These are phyloP conservation scores for Amylocarpus encephaloides DNA, from an alignment of 2,329 filamentous ascomycete genomes.

Conservation along the genomic window DNA sequence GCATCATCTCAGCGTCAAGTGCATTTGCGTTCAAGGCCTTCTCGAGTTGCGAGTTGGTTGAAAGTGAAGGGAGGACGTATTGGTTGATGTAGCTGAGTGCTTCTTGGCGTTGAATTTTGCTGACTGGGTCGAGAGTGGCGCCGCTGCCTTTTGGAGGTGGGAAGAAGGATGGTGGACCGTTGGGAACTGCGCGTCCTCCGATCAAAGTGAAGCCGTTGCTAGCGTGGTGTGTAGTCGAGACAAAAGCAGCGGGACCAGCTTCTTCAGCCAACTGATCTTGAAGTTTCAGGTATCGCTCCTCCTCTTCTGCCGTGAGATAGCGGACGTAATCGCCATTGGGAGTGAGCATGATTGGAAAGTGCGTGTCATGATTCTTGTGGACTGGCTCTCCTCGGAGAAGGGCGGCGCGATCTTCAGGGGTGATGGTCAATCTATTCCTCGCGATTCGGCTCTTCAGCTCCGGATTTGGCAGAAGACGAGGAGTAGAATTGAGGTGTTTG, in stretches of 20 bases:
- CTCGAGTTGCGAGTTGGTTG: constrained; percentile 32
- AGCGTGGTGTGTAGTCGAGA: constrained; percentile 48
- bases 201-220: constrained; percentile 55
- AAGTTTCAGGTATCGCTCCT: constrained; percentile 62
- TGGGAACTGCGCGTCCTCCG: constrained; percentile 58
- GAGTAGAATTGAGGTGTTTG: constrained; percentile 30
- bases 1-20: constrained; percentile 25
- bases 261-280: constrained; percentile 53
- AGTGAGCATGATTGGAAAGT: constrained; percentile 61
- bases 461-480: constrained; percentile 31
- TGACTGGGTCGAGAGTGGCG: constrained; percentile 49
- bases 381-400: constrained; percentile 53
- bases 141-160: constrained; percentile 35
- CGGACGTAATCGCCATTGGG: constrained; percentile 72
- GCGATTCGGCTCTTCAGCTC: constrained; percentile 19
- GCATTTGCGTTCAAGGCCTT: constrained; percentile 31
- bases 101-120: constrained; percentile 61
- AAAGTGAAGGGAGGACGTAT: constrained; percentile 50
- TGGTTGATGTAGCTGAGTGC: constrained; percentile 64
- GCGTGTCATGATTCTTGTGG: constrained; percentile 54
- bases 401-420: constrained; percentile 47
- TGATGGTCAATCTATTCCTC: constrained; percentile 41
- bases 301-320: constrained; percentile 61
- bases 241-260: constrained; percentile 48
- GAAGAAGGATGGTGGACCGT: constrained; percentile 57